Conservation (phyloP, 2,329 filamentous ascomycete species). For the Diaporthe vexans region DNA sequence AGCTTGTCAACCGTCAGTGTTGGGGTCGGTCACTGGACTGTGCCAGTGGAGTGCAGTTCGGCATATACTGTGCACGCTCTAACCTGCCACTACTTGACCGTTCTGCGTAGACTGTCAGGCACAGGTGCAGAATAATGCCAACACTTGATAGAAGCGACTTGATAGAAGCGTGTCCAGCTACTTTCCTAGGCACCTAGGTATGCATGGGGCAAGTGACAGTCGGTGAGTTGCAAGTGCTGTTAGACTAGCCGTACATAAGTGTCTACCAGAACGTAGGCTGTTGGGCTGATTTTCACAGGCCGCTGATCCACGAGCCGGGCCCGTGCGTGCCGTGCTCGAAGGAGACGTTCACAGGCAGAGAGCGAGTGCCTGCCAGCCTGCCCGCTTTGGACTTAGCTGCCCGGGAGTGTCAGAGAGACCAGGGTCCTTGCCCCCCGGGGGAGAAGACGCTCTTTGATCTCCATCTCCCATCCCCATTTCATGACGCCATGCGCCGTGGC, state of each 20-base stretch:
- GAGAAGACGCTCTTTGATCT: slow-evolving; percentile 6
- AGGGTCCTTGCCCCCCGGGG: slow-evolving; percentile 17
- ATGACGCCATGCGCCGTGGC: slow-evolving; percentile 36
- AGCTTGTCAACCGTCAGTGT: not conserved
- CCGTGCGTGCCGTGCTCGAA: slow-evolving; percentile 2
- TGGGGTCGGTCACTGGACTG: not conserved
- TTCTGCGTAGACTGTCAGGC: not conserved
- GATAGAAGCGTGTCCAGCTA: too few relatives aligned
- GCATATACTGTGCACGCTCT: too few relatives aligned
- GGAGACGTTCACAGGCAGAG: too few relatives aligned
- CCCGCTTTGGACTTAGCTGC: slow-evolving; percentile 10
- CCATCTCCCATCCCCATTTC: slow-evolving; percentile 29
- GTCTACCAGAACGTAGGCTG: not conserved
- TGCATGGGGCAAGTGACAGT: too few relatives aligned
- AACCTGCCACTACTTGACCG: too few relatives aligned
- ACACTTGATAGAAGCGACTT: too few relatives aligned
- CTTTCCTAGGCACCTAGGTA: too few relatives aligned
- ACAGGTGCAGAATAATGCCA: not conserved
- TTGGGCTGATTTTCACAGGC: not conserved
- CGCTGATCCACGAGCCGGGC: not conserved
- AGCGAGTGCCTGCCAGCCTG: not conserved
- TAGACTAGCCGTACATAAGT: too few relatives aligned
- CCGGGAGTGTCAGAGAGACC: not conserved
- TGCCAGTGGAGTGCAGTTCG: not conserved
- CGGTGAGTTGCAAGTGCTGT: too few relatives aligned